Percentiles rank a stretch among this genome's conserved stretches.
Conservation (phyloP, 1,284 basidiomycete species). For the Caloboletus firmus region DNA sequence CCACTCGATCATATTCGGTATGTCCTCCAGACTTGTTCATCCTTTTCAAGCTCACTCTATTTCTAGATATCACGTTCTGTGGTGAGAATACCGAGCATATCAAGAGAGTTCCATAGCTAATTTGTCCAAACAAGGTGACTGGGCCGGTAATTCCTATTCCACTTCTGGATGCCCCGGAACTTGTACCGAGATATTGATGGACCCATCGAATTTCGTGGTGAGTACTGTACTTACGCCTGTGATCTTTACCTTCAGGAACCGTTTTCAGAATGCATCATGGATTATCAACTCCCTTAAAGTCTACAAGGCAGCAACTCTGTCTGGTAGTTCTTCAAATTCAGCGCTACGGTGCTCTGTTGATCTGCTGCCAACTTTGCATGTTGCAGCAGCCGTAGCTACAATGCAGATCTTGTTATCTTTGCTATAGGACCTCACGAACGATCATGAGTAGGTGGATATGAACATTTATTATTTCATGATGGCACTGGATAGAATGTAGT, state of each 20-base stretch:
- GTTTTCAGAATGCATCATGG: constrained; percentile 56
- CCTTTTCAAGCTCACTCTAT: constrained; percentile 12
- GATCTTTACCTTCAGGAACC: neutral
- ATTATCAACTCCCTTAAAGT: constrained; percentile 57
- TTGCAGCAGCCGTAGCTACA: constrained; percentile 1
- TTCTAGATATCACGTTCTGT: constrained; percentile 78
- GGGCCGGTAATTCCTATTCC: constrained; percentile 77
- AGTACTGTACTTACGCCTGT: constrained; percentile 20
- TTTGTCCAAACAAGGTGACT: constrained; percentile 55
- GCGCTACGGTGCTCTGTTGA: neutral
- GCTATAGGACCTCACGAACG: constrained; percentile 14
- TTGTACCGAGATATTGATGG: constrained; percentile 59
- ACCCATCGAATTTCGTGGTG: constrained; percentile 70
- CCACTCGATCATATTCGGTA: constrained; percentile 65
- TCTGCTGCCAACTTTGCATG: constrained; percentile 5
- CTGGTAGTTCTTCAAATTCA: constrained; percentile 30
- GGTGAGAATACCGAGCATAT: constrained; percentile 41
- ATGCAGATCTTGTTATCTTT: constrained; percentile 18
- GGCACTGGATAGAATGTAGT: constrained; percentile 13
- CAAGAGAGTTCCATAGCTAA: constrained; percentile 4
- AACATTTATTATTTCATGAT: constrained; percentile 9
- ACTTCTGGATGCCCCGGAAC: constrained; percentile 74
- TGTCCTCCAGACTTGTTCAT: constrained; percentile 11
- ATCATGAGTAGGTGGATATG: constrained; percentile 2
- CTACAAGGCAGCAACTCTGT: constrained; percentile 46